A percentile compares a stretch with the other conserved stretches of the same genome.
phyloP scores from a whole-genome alignment of 805 yeast species.

The Zygosaccharomyces pseudorouxii region DNA sequence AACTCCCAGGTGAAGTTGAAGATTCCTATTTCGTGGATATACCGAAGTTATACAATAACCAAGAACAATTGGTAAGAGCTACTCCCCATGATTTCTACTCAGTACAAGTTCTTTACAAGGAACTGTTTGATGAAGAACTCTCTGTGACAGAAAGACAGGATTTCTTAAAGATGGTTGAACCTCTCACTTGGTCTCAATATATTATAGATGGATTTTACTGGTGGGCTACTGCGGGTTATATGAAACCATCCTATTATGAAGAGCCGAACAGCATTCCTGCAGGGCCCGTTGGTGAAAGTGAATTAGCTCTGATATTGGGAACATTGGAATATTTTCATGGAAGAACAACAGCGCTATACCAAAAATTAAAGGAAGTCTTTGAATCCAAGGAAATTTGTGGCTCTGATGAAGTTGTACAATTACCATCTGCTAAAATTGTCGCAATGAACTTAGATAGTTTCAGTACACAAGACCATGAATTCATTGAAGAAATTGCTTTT shows the following conservation, averaged over 20 bases:
- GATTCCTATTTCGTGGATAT: constrained; percentile 7
- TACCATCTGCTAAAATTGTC: constrained; percentile 22
- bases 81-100: constrained; percentile 29
- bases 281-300: constrained; percentile 11
- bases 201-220: constrained; percentile 30
- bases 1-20: constrained; percentile 13
- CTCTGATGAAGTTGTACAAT: constrained; percentile 11
- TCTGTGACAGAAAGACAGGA: constrained; percentile 11
- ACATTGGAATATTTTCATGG: constrained; percentile 21
- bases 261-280: constrained; percentile 2
- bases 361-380: constrained; percentile 15
- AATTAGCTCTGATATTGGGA: constrained; percentile 11
- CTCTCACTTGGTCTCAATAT: constrained; percentile 32
- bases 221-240: constrained; percentile 29
- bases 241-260: constrained; percentile 27
- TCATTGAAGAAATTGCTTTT: constrained; percentile 20
- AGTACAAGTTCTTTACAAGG: constrained; percentile 9
- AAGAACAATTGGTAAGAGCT: constrained; percentile 19
- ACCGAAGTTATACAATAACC: constrained; percentile 15
- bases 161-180: constrained; percentile 18
- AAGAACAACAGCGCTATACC: constrained; percentile 16
- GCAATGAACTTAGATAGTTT: constrained; percentile 33
- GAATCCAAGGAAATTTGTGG: constrained; percentile 15
- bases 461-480: constrained; percentile 29
- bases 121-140: constrained; percentile 17